These are phyloP conservation scores for Neopestalotiopsis rosae DNA, from an alignment of 2,329 filamentous ascomycete genomes.

Conservation along the genomic window DNA sequence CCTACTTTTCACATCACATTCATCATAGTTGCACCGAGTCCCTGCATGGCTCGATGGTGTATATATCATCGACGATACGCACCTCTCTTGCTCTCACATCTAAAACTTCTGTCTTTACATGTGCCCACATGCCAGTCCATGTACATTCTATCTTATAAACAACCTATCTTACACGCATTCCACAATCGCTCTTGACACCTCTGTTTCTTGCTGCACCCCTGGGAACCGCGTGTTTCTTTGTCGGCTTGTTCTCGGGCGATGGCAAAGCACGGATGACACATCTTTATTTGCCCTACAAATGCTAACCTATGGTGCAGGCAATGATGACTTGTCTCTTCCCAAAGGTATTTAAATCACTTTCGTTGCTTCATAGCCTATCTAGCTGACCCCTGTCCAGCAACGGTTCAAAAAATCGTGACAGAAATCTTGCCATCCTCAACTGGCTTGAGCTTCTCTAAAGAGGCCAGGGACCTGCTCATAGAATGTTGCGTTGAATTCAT, in stretches of 20 bases:
- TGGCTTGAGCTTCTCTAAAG: slow-evolving; percentile 89
- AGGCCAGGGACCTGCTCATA: slow-evolving; percentile 92
- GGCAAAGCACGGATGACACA: background rate
- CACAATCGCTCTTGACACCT: too few species aligned
- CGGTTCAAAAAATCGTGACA: slow-evolving; percentile 85
- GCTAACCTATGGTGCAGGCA: slow-evolving; percentile 52
- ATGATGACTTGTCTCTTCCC: slow-evolving; percentile 68
- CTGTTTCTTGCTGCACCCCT: too few species aligned
- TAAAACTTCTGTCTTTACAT: background rate
- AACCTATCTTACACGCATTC: too few species aligned
- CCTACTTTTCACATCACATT: too few species aligned
- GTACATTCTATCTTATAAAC: too few species aligned
- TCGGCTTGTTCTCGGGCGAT: too few species aligned
- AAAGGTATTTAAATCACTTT: slow-evolving; percentile 55
- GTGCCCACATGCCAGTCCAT: background rate
- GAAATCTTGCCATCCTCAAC: slow-evolving; percentile 82
- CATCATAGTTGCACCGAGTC: background rate
- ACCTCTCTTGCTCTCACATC: background rate
- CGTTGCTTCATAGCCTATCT: background rate
- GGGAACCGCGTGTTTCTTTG: too few species aligned
- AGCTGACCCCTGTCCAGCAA: slow-evolving; percentile 48
- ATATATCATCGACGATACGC: background rate
- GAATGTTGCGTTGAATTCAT: slow-evolving; percentile 99
- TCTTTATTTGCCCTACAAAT: slow-evolving; percentile 10
- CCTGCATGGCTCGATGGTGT: background rate